Evolutionary conservation across 768 basidiomycete genomes (phyloP), one percentile per base, ranked within the genome.

Genomic region (Leucocoprinus birnbaumii): DNA sequence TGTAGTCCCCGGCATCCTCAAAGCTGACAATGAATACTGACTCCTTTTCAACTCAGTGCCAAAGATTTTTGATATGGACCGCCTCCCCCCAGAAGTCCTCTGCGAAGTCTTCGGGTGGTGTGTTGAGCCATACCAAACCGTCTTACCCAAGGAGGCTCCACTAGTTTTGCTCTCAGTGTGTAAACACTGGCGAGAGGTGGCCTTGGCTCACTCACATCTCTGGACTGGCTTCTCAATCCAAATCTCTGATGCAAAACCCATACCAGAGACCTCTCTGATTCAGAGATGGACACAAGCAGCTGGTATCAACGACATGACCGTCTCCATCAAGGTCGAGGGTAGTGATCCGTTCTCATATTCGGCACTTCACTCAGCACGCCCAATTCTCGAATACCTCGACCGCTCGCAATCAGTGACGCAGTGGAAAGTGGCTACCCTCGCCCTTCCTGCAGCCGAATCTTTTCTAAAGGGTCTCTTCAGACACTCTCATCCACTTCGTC

Each of bases 381-480:
- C 43, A 3, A 21, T 21, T 4, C 43, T 44, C 43, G n/a, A 44
- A 44, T 44, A 21, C 21, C 43, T 44, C 19, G 22, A 21, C 21
- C 4, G 24, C 6, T 11, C 10, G 21, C 11, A 18, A 11, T 44
- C 43, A 21, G 8, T 16, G 9, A 3, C 10, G 10, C 60, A 56
- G 16, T 68, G 67, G 67, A 51, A 52, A 45, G 34, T 56, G 22
- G 53, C 65, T 19, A 44, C 44, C 8, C 27, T 66, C 16, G 43
- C 57, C 14, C 63, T 68, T 25, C 67, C 65, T 14, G 62, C 56
- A 19, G 58, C 61, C 13, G 51, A 62, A 44, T 22, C 37, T 42
- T 44, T 62, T 53, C 50, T 58, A 41, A 26, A 49, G 34, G 34
- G 27, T 38, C 47, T 63, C 25, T 57, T 57, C 55, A 18, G 25